Evolutionary conservation across 1,284 basidiomycete genomes (phyloP).

Genomic region (Boletus mariae): DNA sequence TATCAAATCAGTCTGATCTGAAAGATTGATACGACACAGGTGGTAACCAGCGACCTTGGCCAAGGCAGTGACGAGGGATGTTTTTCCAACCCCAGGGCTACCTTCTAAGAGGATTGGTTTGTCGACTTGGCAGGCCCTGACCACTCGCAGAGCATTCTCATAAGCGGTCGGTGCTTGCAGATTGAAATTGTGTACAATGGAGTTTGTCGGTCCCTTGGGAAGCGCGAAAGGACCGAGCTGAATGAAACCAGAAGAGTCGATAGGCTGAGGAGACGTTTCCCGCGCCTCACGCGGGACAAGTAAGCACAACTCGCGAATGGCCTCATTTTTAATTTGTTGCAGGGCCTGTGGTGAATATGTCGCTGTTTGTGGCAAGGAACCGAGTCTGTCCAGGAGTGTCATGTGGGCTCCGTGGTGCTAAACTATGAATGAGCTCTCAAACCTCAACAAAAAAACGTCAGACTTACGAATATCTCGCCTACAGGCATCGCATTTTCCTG

Average conservation of each 20-base stretch:
- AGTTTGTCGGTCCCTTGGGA: slow-evolving; percentile 49
- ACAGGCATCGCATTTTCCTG: slow-evolving; percentile 38
- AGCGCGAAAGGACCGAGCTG: slow-evolving; percentile 79
- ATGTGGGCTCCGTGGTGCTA: slow-evolving; percentile 87
- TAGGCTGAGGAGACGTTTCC: slow-evolving; percentile 28
- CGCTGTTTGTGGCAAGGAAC: slow-evolving; percentile 68
- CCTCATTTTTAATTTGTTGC: slow-evolving; percentile 47
- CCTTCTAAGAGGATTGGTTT: slow-evolving; percentile 97
- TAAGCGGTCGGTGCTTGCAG: slow-evolving; percentile 87
- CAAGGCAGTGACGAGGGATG: slow-evolving; percentile 87
- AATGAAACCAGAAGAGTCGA: slow-evolving; percentile 41
- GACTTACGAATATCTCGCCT: slow-evolving; percentile 70
- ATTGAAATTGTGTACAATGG: slow-evolving; percentile 59
- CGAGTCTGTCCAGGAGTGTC: slow-evolving; percentile 83
- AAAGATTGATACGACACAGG: slow-evolving; percentile 96
- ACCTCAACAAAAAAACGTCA: neutral
- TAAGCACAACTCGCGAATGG: slow-evolving; percentile 44
- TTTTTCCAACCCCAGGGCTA: slow-evolving; percentile 99
- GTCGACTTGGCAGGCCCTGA: slow-evolving; percentile 84
- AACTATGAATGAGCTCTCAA: slow-evolving; percentile 9
- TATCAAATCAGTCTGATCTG: slow-evolving; percentile 96
- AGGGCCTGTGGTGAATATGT: slow-evolving; percentile 52
- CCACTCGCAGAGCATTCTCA: slow-evolving; percentile 85
- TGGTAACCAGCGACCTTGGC: slow-evolving; percentile 77
- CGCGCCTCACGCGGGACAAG: slow-evolving; percentile 45